Conservation (phyloP, 371 early-diverging fungal genomes). For the Aphelidium insulamus region DNA sequence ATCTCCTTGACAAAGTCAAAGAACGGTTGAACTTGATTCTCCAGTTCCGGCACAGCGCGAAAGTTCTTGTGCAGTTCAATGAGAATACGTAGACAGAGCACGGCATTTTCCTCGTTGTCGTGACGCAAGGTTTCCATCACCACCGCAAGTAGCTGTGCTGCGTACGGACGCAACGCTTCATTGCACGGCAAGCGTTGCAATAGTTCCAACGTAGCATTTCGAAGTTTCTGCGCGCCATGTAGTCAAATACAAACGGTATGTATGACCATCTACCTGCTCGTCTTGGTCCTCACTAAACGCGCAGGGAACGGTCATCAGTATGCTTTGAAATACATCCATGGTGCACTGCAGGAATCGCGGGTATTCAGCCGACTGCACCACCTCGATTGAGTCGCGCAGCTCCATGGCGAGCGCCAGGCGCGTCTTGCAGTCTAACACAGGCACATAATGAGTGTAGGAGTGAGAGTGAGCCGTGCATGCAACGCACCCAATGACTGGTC, state of each 20-base stretch:
- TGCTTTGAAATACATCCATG: conserved; percentile 57
- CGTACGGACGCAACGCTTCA: conserved; percentile 41
- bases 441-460: too few relatives aligned
- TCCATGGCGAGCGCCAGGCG: conserved; percentile 70
- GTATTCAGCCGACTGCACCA: conserved; percentile 63
- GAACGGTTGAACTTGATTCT: conserved; percentile 70
- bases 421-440: conserved; percentile 31
- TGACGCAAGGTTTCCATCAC: conserved; percentile 52
- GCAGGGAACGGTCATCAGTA: conserved; percentile 48
- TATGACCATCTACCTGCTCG: conserved; percentile 41
- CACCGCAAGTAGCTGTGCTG: conserved; percentile 26
- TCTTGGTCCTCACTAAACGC: conserved; percentile 54
- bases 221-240: conserved; percentile 41
- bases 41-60: conserved; percentile 33
- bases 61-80: conserved; percentile 79
- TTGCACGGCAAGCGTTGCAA: conserved; percentile 77
- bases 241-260: background rate
- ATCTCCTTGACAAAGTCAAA: conserved; percentile 77
- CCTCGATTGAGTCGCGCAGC: conserved; percentile 72
- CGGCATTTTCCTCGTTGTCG: conserved; percentile 94
- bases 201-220: conserved; percentile 74
- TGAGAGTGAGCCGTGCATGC: too few relatives aligned
- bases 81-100: conserved; percentile 72
- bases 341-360: conserved; percentile 46
- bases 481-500: too few relatives aligned